phyloP scores from a whole-genome alignment of 2,329 filamentous ascomycete genomes.

The Diaporthe destruens region DNA sequence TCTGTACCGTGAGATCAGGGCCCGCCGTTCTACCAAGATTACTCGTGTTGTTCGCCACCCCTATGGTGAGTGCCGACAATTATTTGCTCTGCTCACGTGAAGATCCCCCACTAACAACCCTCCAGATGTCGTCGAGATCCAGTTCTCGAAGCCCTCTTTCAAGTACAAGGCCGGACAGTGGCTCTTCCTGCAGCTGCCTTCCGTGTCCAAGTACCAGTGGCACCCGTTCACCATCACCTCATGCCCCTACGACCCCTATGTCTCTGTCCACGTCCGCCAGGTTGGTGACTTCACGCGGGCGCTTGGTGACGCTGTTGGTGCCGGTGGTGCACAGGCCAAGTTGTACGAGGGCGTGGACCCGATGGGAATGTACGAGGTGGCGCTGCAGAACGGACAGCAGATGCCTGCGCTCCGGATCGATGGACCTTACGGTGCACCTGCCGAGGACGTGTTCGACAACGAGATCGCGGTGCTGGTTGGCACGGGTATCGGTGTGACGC shows the following conservation, averaged over 20 bases:
- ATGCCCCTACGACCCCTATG: conserved; percentile 94
- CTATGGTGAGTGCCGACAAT: conserved; percentile 73
- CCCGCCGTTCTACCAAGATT: conserved; percentile 86
- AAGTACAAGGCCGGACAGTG: conserved; percentile 98
- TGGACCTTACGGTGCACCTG: conserved; percentile 95
- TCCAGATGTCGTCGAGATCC: conserved; percentile 92
- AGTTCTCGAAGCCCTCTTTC: conserved; percentile 96
- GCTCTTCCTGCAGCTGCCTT: conserved; percentile 95
- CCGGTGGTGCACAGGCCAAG: conserved; percentile 86
- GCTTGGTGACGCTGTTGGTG: conserved; percentile 96
- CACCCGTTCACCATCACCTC: conserved; percentile 99
- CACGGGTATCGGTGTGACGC: conserved; percentile 88
- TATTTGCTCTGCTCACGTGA: background rate
- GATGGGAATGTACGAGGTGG: conserved; percentile 98
- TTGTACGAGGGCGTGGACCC: conserved; percentile 92
- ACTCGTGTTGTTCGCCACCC: conserved; percentile 95
- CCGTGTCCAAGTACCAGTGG: conserved; percentile 92
- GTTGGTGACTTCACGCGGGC: conserved; percentile 95
- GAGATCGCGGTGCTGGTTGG: conserved; percentile 89
- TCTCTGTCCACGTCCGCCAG: conserved; percentile 94
- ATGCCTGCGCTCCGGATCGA: conserved; percentile 94
- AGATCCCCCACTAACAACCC: conserved; percentile 47
- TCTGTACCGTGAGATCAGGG: conserved; percentile 89
- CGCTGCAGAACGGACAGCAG: conserved; percentile 89
- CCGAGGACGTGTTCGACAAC: conserved; percentile 96